These are phyloP conservation scores for Diutina pseudorugosa DNA, from an alignment of 1,139 yeast species.

Conservation along the genomic window DNA sequence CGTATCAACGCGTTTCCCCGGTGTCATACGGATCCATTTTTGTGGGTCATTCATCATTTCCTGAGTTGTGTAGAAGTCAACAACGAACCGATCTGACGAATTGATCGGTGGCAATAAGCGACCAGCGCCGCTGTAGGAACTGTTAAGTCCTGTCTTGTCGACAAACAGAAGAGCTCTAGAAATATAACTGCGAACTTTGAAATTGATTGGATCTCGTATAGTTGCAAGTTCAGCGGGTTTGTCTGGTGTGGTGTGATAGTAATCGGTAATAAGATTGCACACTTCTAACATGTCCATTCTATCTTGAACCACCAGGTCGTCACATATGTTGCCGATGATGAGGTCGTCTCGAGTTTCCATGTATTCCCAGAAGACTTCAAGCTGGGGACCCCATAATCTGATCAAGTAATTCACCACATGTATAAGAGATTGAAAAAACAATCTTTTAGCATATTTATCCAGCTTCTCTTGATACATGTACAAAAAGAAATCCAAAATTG, in stretches of 20 bases:
- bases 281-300: slow-evolving; percentile 1
- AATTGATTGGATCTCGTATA: background rate
- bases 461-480: background rate
- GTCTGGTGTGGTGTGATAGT: background rate
- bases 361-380: background rate
- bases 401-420: background rate
- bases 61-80: background rate
- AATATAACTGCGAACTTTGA: background rate
- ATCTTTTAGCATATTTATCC: background rate
- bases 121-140: background rate
- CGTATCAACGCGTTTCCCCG: background rate
- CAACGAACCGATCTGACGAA: background rate
- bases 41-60: background rate
- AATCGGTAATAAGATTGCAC: background rate
- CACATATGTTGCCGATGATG: background rate
- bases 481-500: background rate
- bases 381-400: background rate
- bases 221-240: background rate
- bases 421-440: background rate
- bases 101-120: background rate
- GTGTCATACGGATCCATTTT: background rate
- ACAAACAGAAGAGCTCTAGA: background rate
- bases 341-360: background rate
- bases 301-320: background rate
- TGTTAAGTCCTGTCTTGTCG: background rate